A percentile compares a stretch with the other conserved stretches of the same genome.
Evolutionary conservation across 1,284 basidiomycete genomes (phyloP).

Genomic region (Trichosporon ovoides): DNA sequence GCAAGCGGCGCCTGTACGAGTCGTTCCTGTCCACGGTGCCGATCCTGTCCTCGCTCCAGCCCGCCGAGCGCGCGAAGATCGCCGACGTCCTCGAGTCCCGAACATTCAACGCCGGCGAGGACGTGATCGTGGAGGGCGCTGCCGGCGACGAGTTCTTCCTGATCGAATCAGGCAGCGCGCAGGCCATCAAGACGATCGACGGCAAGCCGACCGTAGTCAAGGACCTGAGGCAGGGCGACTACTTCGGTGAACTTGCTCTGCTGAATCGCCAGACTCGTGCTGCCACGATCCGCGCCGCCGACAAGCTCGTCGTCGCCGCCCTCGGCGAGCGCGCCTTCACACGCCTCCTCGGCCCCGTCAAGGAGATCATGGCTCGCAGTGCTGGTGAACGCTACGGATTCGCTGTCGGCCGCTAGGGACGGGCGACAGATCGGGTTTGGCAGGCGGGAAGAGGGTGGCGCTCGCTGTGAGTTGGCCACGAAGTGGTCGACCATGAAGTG

Average conservation of each 20-base stretch:
- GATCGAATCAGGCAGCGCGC: slow-evolving; percentile 85
- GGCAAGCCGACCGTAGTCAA: slow-evolving; percentile 69
- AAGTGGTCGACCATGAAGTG: too few relatives aligned
- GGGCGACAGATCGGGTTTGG: too few relatives aligned
- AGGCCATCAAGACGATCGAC: slow-evolving; percentile 70
- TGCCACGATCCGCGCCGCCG: slow-evolving; percentile 80
- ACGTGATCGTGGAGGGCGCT: slow-evolving; percentile 86
- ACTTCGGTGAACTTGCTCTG: slow-evolving; percentile 91
- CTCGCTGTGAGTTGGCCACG: too few relatives aligned
- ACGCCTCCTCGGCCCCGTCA: slow-evolving; percentile 75
- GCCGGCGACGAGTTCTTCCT: slow-evolving; percentile 97
- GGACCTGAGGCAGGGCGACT: slow-evolving; percentile 79
- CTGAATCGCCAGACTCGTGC: slow-evolving; percentile 81
- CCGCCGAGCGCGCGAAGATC: slow-evolving; percentile 89
- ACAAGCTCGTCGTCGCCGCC: slow-evolving; percentile 82
- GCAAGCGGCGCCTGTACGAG: slow-evolving; percentile 90
- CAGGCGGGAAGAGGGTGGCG: neutral
- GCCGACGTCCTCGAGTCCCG: slow-evolving; percentile 87
- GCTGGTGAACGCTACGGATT: slow-evolving; percentile 48
- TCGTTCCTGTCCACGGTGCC: slow-evolving; percentile 88
- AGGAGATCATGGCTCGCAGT: slow-evolving; percentile 50
- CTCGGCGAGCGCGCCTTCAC: slow-evolving; percentile 92
- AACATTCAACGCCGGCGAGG: slow-evolving; percentile 74
- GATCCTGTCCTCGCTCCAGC: slow-evolving; percentile 76
- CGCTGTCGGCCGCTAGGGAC: neutral